Percentiles rank a stretch among this genome's conserved stretches.
Conservation (phyloP, 306 rosid genomes). For the Rubus parviflorus region DNA sequence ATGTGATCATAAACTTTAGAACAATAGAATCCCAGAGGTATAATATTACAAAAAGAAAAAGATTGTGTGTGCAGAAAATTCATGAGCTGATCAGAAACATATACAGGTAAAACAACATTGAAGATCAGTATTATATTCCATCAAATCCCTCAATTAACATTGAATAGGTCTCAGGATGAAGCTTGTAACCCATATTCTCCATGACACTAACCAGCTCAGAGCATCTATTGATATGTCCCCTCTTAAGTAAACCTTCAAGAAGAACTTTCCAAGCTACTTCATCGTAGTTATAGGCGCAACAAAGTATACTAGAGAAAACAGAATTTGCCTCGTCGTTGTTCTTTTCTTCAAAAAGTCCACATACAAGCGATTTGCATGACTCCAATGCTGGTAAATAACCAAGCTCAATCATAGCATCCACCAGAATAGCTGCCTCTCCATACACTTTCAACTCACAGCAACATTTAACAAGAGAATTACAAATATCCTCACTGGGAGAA, state of each 20-base stretch:
- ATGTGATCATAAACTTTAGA: no score
- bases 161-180: constrained; percentile 69
- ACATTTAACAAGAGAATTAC: constrained; percentile 59
- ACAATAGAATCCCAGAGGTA: no score
- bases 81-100: not conserved
- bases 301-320: constrained; percentile 50
- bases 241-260: constrained; percentile 70
- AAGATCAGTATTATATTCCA: constrained; percentile 24
- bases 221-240: constrained; percentile 58
- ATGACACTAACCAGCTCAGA: constrained; percentile 59
- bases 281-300: constrained; percentile 59
- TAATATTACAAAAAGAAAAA: not conserved
- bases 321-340: constrained; percentile 58
- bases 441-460: constrained; percentile 58
- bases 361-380: constrained; percentile 63
- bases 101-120: not conserved
- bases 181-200: constrained; percentile 58
- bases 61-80: not conserved
- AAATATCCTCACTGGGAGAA: constrained; percentile 51
- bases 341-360: constrained; percentile 60
- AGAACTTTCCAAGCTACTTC: constrained; percentile 87
- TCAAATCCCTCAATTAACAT: constrained; percentile 63
- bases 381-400: constrained; percentile 67
- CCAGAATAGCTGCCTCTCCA: constrained; percentile 52
- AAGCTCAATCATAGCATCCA: constrained; percentile 60